These are phyloP conservation scores for Backusella macrospora DNA, from an alignment of 192 early-diverging fungal genomes.

Conservation along the genomic window DNA sequence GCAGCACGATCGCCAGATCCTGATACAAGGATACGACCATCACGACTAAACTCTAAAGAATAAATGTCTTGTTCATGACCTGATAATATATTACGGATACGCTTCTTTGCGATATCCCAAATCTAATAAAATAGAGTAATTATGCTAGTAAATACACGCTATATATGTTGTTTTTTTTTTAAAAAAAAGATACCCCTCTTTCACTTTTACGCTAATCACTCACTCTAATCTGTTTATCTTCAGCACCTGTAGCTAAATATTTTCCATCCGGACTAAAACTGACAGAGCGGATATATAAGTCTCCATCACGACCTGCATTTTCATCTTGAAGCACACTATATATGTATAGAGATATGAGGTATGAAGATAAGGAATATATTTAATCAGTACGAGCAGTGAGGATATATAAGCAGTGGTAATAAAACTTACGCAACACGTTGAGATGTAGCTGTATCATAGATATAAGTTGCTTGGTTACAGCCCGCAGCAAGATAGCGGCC, in stretches of 20 bases:
- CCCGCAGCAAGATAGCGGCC: slow-evolving; percentile 94
- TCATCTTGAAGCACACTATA: slow-evolving; percentile 74
- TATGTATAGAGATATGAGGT: slow-evolving; percentile 28
- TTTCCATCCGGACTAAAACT: slow-evolving; percentile 93
- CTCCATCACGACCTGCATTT: slow-evolving; percentile 70
- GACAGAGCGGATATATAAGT: slow-evolving; percentile 96
- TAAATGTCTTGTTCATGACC: slow-evolving; percentile 99
- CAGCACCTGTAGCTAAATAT: slow-evolving; percentile 92
- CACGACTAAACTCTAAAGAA: slow-evolving; percentile 90
- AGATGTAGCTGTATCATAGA: slow-evolving; percentile 74
- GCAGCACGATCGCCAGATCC: slow-evolving; percentile 88
- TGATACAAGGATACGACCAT: slow-evolving; percentile 87
- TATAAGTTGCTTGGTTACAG: slow-evolving; percentile 89
- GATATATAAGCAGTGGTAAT: not conserved
- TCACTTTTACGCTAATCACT: slow-evolving; percentile 1
- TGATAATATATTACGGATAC: slow-evolving; percentile 68
- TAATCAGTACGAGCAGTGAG: not conserved
- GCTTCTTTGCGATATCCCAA: slow-evolving; percentile 70
- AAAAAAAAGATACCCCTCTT: not conserved
- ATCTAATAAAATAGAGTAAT: slow-evolving; percentile 41
- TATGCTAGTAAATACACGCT: not conserved
- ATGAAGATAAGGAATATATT: not conserved
- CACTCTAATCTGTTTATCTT: slow-evolving; percentile 93
- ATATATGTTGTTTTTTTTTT: too few species aligned
- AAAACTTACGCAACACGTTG: slow-evolving; percentile 30